Evolutionary conservation across 805 yeast genomes (phyloP).

Genomic region (Wickerhamiella shivajii): DNA sequence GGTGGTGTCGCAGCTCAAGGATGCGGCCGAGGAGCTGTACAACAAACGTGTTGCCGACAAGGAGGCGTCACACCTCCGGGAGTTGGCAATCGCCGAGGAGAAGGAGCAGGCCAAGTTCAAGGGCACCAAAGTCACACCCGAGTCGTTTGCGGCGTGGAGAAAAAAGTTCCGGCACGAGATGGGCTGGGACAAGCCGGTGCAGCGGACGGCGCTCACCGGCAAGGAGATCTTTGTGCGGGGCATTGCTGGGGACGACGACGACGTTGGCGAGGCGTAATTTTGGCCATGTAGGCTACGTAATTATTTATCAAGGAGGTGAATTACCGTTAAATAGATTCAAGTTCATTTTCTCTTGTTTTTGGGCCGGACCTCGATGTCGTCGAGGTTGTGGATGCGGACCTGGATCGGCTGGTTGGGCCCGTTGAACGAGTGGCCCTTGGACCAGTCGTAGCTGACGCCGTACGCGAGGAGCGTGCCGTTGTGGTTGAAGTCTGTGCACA

Average conservation of each 20-base stretch:
- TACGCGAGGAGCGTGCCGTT: constrained; percentile 78
- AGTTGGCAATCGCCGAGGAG: constrained; percentile 48
- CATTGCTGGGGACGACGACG: constrained; percentile 57
- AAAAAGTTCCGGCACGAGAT: constrained; percentile 35
- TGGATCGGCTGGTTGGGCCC: constrained; percentile 59
- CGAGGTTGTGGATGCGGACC: constrained; percentile 69
- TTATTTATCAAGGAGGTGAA: too few relatives aligned
- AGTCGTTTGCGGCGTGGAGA: constrained; percentile 65
- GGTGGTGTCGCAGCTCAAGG: constrained; percentile 61
- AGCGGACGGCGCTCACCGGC: constrained; percentile 55
- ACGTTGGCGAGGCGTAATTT: constrained; percentile 29
- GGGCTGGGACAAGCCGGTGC: constrained; percentile 49
- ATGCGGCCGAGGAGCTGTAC: constrained; percentile 58
- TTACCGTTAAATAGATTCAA: too few relatives aligned
- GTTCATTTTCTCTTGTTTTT: too few relatives aligned
- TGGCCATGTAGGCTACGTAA: too few relatives aligned
- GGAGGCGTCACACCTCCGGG: constrained; percentile 46
- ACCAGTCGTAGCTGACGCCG: constrained; percentile 91
- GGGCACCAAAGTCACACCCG: constrained; percentile 80
- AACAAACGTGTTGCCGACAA: constrained; percentile 37
- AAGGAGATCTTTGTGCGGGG: constrained; percentile 83
- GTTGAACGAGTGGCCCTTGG: constrained; percentile 62
- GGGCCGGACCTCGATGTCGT: constrained; percentile 67
- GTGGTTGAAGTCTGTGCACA: constrained; percentile 68
- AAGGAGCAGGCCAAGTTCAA: constrained; percentile 79